These are phyloP conservation scores for Globisporangium abappressorium DNA, from an alignment of 352 stramenopile species.

Conservation along the genomic window DNA sequence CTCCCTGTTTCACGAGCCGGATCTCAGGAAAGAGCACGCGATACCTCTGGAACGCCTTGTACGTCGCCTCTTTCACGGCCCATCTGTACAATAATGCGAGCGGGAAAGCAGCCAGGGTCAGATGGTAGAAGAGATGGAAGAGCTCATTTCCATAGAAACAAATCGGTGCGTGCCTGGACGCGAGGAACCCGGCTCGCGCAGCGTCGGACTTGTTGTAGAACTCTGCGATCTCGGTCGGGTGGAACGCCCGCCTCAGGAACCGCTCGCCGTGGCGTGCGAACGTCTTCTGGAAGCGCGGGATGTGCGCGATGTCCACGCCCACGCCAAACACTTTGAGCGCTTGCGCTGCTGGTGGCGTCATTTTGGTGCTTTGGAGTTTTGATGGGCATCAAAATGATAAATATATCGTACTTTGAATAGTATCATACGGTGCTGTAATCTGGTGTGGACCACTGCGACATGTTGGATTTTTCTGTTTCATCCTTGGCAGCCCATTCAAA, in stretches of 20 bases:
- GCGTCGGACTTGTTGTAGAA: conserved; percentile 38
- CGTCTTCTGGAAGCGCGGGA: conserved; percentile 51
- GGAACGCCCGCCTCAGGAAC: conserved; percentile 59
- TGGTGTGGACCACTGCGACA: background rate
- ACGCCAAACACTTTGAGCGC: conserved; percentile 52
- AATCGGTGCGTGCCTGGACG: conserved; percentile 36
- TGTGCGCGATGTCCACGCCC: conserved; percentile 66
- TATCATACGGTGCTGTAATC: background rate
- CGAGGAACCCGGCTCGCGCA: conserved; percentile 54
- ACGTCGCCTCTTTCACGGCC: conserved; percentile 81
- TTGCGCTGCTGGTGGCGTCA: background rate
- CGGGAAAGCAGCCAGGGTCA: background rate
- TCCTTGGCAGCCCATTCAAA: background rate
- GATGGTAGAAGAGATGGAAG: background rate
- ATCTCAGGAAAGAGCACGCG: conserved; percentile 82
- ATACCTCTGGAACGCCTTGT: conserved; percentile 81
- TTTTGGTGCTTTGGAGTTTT: conserved; percentile 2
- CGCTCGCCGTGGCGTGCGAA: conserved; percentile 59
- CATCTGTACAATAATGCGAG: conserved; percentile 27
- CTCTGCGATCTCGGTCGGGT: conserved; percentile 63
- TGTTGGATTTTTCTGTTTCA: conserved; percentile 7
- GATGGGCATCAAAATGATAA: background rate
- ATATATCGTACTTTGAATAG: background rate
- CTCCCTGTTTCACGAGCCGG: conserved; percentile 18
- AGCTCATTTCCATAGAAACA: background rate